Conservation (phyloP, 2,329 filamentous ascomycete species). For the Hymenoscyphus albidus region DNA sequence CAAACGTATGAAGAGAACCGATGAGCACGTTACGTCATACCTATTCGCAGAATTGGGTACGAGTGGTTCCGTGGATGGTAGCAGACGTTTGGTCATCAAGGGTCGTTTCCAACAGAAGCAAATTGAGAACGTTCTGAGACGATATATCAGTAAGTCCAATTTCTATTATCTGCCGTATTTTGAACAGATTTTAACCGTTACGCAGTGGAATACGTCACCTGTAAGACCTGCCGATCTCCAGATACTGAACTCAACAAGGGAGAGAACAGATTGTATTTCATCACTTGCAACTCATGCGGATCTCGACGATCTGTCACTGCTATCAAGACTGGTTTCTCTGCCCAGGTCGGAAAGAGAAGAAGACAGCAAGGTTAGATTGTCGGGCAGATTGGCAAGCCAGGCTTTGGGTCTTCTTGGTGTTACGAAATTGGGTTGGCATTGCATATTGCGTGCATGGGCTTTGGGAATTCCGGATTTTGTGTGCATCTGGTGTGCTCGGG, state of each 20-base stretch:
- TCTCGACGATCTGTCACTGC: conserved; percentile 86
- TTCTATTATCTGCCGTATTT: conserved; percentile 31
- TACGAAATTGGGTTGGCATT: conserved; percentile 7
- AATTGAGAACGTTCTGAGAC: conserved; percentile 93
- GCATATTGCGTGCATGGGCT: conserved; percentile 6
- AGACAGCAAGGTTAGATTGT: conserved; percentile 75
- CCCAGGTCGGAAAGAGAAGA: conserved; percentile 97
- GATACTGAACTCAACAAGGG: conserved; percentile 97
- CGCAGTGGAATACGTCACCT: conserved; percentile 86
- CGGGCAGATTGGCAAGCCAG: not conserved
- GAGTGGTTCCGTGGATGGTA: conserved; percentile 90
- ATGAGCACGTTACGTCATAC: conserved; percentile 96
- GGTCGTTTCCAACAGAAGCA: conserved; percentile 99
- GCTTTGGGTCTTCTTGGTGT: conserved; percentile 2
- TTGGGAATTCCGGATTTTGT: conserved; percentile 6
- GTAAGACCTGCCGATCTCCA: conserved; percentile 94
- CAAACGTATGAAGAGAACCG: conserved; percentile 98
- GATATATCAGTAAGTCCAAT: conserved; percentile 76
- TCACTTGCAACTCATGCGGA: conserved; percentile 88
- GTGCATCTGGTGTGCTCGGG: conserved; percentile 1
- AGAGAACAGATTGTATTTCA: conserved; percentile 98
- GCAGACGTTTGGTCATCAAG: conserved; percentile 92
- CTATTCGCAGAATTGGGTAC: conserved; percentile 98
- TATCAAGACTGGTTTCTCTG: conserved; percentile 99
- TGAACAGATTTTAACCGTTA: conserved; percentile 23